A percentile compares a stretch with the other conserved stretches of the same genome.
These are phyloP conservation scores for Aspergillus mulundensis DNA, from an alignment of 495 filamentous ascomycete genomes.

Conservation along the genomic window DNA sequence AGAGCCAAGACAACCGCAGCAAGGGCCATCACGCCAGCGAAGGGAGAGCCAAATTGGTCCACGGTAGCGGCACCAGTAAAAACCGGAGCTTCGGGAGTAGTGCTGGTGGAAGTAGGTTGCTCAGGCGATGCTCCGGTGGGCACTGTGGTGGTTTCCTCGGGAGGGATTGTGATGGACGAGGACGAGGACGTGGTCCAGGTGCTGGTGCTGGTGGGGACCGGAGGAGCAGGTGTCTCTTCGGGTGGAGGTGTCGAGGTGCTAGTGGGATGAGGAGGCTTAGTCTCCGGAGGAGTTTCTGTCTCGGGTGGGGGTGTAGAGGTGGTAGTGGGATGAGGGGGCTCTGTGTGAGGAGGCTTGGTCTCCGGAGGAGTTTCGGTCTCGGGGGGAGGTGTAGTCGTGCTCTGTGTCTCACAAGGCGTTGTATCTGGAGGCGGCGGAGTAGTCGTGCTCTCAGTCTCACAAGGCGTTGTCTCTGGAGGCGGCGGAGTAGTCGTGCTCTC, in stretches of 20 bases:
- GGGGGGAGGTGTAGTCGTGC: background rate
- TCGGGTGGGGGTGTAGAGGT: too few relatives aligned
- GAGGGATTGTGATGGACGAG: background rate
- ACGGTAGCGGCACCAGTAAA: conserved; percentile 9
- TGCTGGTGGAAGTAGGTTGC: background rate
- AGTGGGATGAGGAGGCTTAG: background rate
- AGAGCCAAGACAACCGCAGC: conserved; percentile 3
- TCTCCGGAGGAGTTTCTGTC: conserved; percentile 1
- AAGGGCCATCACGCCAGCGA: conserved; percentile 8
- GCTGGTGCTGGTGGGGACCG: background rate
- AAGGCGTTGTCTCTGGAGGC: background rate
- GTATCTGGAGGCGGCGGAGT: background rate
- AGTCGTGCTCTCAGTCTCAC: background rate
- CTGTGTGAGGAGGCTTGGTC: too few relatives aligned
- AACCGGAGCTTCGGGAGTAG: background rate
- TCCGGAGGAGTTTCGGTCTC: background rate
- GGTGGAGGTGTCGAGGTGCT: background rate
- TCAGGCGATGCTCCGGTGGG: conserved; percentile 5
- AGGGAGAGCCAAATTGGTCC: conserved; percentile 2
- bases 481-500: background rate
- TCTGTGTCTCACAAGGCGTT: conserved; percentile 5
- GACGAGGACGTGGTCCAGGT: background rate
- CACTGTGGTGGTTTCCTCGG: background rate
- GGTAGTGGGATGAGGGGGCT: background rate
- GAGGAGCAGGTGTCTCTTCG: background rate